Evolutionary conservation across 306 rosid species (phyloP), one percentile per base, ranked within the genome.

Genomic region (Inga laurina): DNA sequence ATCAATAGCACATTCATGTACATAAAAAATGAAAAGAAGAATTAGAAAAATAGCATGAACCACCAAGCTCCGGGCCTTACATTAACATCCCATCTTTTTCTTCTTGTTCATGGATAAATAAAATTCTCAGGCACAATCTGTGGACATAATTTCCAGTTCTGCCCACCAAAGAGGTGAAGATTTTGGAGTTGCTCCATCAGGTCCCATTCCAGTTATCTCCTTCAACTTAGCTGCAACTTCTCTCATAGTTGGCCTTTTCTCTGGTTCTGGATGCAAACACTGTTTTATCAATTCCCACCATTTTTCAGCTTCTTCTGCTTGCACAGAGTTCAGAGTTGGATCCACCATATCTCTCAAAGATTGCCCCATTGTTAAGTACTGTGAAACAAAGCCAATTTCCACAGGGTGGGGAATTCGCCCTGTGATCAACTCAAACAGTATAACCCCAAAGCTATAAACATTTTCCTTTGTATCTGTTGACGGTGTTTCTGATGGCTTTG

Each of bases 81-180:
- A 70, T 39, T 77, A 59, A 78, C 21, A 71, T 48, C 24, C 27
- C 51, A 82, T 19, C 62, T 19, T 30, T 64, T 52, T 10, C 77
- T 49, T 77, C 56, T 75, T 30, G 65, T 32, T 64, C 37, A 77
- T 51, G 59, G 88, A 73, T 57, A 61, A 37, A 73, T 57, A 61
- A 37, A 76, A n/a, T 45, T 85, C 80, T 88, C 85, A 93, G 52
- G 79, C 82, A 61, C 69, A 82, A 34, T 92, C 94, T 8, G 92
- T 14, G 44, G 97, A 90, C 86, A 89, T 71, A 41, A 96, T 96
- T 86, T 96, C 99, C 35, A 93, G 87, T 82, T 96, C 99, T 48
- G 97, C 97, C 99, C 99, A 96, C 99, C 99, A 96, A 72, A 96
- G 93, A 72, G 94, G 96, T 46, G 98, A 93, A 72, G 88, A 13